Evolutionary conservation across 73 alveolate genomes (phyloP), one percentile per base, ranked within the genome.

Genomic region (Blepharisma japonicum): DNA sequence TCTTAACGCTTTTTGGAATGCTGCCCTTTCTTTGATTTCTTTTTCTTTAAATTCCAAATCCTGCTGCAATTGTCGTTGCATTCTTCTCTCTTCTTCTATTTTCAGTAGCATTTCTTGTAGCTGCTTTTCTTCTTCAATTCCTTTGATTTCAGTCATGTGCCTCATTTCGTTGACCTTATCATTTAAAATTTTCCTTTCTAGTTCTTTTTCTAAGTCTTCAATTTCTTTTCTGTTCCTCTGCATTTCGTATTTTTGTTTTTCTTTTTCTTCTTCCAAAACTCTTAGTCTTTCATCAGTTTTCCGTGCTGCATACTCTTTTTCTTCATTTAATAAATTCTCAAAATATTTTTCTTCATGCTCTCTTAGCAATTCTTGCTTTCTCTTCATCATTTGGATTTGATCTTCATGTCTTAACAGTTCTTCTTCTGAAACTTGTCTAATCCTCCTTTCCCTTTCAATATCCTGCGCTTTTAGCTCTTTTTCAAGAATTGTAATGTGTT

Each of bases 381-480:
- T n/a, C 21, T 74, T 68, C 67, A 85, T 67, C 55, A 53, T 56
- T 11, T 46, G 80, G 0, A 85, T 72, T 68, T 67, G 9, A 27
- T 71, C 77, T 55, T 85, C 84, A 48, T 85, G 55, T 45, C 80
- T 68, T 3, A 85, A 50, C 9, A 80, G 48, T 47, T 85, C 68
- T 8, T 87, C 91, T 68, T 84, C 90, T 55, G 88, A 92, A 7
- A 70, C 21, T 7, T 56, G 45, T 50, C 95, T 79, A 6, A 88
- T 55, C 47, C 48, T 79, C 20, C 90, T 8, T 85, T 84, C 84
- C 67, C 70, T 87, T 68, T 88, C 92, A 6, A 81, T 56, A 27
- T 79, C 61, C 32, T 56, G 61, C 20, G 53, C 45, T 42, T 68
- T 38, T 20, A 80, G 68, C 54, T 83, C 91, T 71, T 68, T 77